Percentiles rank a stretch among this genome's conserved stretches.
Conservation (phyloP, 2,329 filamentous ascomycete species). For the Stachybotrys elegans region DNA sequence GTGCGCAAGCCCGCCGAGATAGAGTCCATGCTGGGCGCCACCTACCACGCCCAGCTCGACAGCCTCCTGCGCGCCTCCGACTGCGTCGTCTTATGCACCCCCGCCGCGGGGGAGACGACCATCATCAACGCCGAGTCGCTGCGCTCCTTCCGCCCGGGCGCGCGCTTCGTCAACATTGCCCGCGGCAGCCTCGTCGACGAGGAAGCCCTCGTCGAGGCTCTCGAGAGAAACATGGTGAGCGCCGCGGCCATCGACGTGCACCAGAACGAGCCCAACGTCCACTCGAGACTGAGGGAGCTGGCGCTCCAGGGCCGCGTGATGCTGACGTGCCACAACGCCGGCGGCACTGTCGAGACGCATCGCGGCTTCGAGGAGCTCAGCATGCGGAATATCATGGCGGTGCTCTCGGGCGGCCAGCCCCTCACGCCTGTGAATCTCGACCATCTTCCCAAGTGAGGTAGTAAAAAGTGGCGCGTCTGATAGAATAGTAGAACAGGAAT, state of each 20-base stretch:
- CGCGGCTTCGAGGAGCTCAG: slow-evolving; percentile 61
- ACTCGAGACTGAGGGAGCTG: slow-evolving; percentile 37
- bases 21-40: slow-evolving; percentile 37
- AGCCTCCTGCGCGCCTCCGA: slow-evolving; percentile 49
- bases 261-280: slow-evolving; percentile 51
- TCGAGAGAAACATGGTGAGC: slow-evolving; percentile 45
- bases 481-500: no score
- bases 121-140: slow-evolving; percentile 47
- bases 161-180: slow-evolving; percentile 61
- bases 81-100: slow-evolving; percentile 59
- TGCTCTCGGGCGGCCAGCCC: slow-evolving; percentile 44
- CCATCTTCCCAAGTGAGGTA: slow-evolving; percentile 28
- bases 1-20: slow-evolving; percentile 39
- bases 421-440: slow-evolving; percentile 61
- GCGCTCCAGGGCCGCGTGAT: slow-evolving; percentile 41
- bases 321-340: slow-evolving; percentile 64
- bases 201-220: slow-evolving; percentile 53
- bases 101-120: slow-evolving; percentile 39
- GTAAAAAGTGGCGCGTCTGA: not conserved
- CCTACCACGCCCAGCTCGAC: slow-evolving; percentile 45
- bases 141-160: slow-evolving; percentile 45
- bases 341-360: slow-evolving; percentile 61
- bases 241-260: slow-evolving; percentile 61
- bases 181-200: slow-evolving; percentile 62
- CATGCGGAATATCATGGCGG: slow-evolving; percentile 62